Conservation (phyloP, 2,329 filamentous ascomycete genomes). For the Zymoseptoria passerinii region DNA sequence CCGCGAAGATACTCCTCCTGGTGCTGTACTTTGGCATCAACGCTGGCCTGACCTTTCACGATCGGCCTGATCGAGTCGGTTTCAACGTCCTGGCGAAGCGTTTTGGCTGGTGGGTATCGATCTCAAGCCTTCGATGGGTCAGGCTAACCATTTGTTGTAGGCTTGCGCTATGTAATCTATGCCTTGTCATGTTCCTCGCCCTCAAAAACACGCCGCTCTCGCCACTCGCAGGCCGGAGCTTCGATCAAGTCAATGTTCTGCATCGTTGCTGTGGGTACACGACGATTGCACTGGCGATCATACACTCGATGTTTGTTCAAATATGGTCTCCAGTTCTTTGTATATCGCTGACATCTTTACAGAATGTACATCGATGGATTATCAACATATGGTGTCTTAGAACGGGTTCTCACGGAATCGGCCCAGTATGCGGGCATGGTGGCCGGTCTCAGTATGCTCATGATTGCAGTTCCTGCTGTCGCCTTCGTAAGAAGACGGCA, state of each 20-base stretch:
- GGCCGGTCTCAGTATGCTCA: slow-evolving; percentile 17
- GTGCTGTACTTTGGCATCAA: slow-evolving; percentile 14
- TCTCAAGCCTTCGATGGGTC: not conserved
- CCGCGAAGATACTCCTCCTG: slow-evolving; percentile 3
- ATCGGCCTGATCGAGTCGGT: slow-evolving; percentile 8
- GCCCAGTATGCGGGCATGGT: slow-evolving; percentile 15
- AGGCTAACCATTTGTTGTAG: slow-evolving; percentile 3
- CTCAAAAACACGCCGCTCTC: slow-evolving; percentile 24
- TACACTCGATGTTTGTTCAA: slow-evolving; percentile 17
- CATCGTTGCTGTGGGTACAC: slow-evolving; percentile 21
- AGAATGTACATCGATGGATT: slow-evolving; percentile 13
- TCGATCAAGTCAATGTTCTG: slow-evolving; percentile 19
- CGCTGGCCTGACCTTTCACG: slow-evolving; percentile 13
- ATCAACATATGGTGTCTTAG: slow-evolving; percentile 6
- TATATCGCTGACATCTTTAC: not conserved
- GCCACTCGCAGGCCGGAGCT: slow-evolving; percentile 18
- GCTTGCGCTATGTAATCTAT: slow-evolving; percentile 20
- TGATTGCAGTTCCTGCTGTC: slow-evolving; percentile 17
- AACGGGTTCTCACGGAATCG: slow-evolving; percentile 6
- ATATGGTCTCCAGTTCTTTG: not conserved
- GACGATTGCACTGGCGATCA: slow-evolving; percentile 14
- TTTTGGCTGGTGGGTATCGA: slow-evolving; percentile 17
- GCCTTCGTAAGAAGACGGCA: slow-evolving; percentile 14
- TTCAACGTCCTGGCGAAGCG: slow-evolving; percentile 18
- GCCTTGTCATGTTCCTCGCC: slow-evolving; percentile 18